These are phyloP conservation scores for Marchantia polymorpha DNA, from an alignment of 225 moss, liverwort and hornwort genomes.

Conservation along the genomic window DNA sequence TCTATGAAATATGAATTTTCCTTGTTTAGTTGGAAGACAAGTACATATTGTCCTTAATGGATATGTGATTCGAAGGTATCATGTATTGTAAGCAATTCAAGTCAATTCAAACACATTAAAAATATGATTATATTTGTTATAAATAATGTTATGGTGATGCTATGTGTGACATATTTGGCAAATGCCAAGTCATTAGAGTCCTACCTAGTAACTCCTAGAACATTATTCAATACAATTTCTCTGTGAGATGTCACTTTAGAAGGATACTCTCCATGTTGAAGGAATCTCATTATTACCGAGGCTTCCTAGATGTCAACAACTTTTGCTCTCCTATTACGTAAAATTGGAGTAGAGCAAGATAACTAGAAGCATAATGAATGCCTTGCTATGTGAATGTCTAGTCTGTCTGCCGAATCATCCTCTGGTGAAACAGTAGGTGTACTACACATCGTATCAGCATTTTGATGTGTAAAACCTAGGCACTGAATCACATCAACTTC, in stretches of 20 bases:
- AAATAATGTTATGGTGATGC: too few species aligned
- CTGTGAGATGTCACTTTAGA: not conserved
- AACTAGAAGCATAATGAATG: not conserved
- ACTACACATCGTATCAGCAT: conserved; percentile 3
- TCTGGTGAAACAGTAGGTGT: not conserved
- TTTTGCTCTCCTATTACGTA: not conserved
- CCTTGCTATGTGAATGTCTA: not conserved
- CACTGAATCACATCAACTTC: too few species aligned
- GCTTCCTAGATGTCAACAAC: not conserved
- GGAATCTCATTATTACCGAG: not conserved
- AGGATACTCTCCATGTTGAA: not conserved
- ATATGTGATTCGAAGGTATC: too few species aligned
- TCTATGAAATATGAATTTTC: too few species aligned
- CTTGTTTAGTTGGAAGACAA: too few species aligned
- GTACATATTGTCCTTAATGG: too few species aligned
- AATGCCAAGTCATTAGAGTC: too few species aligned
- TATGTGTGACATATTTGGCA: too few species aligned
- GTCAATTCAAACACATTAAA: too few species aligned
- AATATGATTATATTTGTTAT: too few species aligned
- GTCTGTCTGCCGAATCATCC: not conserved
- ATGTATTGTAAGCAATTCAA: too few species aligned
- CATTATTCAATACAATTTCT: not conserved
- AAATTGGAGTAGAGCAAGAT: not conserved
- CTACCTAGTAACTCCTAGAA: not conserved
- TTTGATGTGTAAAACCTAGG: conserved; percentile 9